Conservation (phyloP, 208 protist genomes). For the Jaenimonas drosophilae region DNA sequence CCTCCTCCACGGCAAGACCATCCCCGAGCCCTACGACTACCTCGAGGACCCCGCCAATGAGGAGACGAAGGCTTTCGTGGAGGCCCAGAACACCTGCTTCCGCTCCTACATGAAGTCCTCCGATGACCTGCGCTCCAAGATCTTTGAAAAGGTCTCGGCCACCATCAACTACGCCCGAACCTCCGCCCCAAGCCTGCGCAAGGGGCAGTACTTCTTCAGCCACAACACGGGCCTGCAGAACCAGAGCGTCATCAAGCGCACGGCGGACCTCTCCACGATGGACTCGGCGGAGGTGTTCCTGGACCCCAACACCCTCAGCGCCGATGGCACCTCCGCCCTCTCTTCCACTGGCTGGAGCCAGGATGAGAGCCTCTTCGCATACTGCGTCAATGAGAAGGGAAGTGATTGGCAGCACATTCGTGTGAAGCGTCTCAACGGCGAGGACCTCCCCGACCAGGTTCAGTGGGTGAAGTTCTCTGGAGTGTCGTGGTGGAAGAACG, state of each 20-base stretch:
- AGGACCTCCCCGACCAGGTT: constrained; percentile 62
- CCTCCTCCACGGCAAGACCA: constrained; percentile 52
- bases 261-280: constrained; percentile 16
- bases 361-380: constrained; percentile 74
- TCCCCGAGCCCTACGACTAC: constrained; percentile 89
- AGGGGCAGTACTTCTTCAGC: constrained; percentile 75
- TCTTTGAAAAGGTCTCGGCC: constrained; percentile 34
- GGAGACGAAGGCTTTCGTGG: constrained; percentile 86
- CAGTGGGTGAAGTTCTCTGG: constrained; percentile 87
- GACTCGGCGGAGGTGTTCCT: constrained; percentile 59
- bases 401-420: constrained; percentile 86
- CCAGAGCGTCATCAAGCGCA: constrained; percentile 64
- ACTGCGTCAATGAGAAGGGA: constrained; percentile 80
- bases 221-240: constrained; percentile 91
- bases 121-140: constrained; percentile 30
- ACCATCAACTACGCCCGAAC: constrained; percentile 81
- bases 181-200: constrained; percentile 40
- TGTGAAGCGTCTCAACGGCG: too few species aligned
- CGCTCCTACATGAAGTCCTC: constrained; percentile 49
- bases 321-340: constrained; percentile 82
- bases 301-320: constrained; percentile 83
- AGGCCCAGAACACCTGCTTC: constrained; percentile 73
- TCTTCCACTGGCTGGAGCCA: constrained; percentile 44
- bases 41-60: constrained; percentile 83
- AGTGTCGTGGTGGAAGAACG: constrained; percentile 73